Evolutionary conservation across 139 green algal genomes (phyloP), one percentile per base, ranked within the genome.

Genomic region (Microglena sp.): DNA sequence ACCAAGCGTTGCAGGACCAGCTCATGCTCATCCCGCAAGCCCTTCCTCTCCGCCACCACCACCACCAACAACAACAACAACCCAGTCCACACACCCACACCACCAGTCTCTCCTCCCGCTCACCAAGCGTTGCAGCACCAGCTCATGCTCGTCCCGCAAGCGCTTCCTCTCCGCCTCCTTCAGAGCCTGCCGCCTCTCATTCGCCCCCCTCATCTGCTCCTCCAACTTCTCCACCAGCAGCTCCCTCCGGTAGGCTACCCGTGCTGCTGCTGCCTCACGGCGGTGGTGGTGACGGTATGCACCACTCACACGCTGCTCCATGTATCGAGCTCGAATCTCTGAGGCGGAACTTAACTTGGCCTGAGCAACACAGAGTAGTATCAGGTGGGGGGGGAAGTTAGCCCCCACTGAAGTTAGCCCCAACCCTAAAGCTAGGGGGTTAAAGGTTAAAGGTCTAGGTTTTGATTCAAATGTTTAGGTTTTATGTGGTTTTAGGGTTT

Each of bases 61-160:
- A 73, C 40, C 31, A 70, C 74, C 40, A 62, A 15, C n/a, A 50
- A 18, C 40, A 50, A 18, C 40, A 50, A 24, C 15, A 11, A 50
- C 40, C 11, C 15, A 50, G 40, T 18, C 40, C 18, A 11, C 11
- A 50, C 18, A 18, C 18, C 18, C 15, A 11, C 11, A 50, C 15
- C 40, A 18, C 40, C 15, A 11, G 40, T 50, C 15, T 18, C 11
- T 11, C 11, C 18, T 11, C 40, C 26, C n/a, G 55, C 71, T 32
- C 63, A 82, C 76, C 68, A 84, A 62, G 22, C 73, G 27, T 26
- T 32, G 45, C 30, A 78, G 59, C 4, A 83, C 64, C 26, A 80
- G 55, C 63, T 80, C 64, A 29, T 80, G 70, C 56, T 77, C 70
- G 2, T 61, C 68, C 4, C 60, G 35, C 55, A 83, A 43, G 24